These are phyloP conservation scores for Trichoderma aggressivum DNA, from an alignment of 2,329 filamentous ascomycete species.

Conservation along the genomic window DNA sequence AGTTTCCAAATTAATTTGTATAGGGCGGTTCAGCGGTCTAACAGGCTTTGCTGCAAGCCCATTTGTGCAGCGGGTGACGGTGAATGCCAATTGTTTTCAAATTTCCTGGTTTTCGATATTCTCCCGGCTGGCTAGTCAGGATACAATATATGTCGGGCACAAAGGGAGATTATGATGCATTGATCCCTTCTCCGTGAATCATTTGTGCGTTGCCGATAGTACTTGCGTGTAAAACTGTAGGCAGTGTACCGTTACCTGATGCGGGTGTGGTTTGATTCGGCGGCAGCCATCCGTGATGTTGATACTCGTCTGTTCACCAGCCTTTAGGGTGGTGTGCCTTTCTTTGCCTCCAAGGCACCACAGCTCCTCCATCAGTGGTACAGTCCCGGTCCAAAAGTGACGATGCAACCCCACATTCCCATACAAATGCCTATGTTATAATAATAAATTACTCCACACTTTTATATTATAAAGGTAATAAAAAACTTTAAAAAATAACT, in stretches of 20 bases:
- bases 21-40: not conserved
- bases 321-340: not conserved
- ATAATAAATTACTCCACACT: too few species aligned
- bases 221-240: not conserved
- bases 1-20: not conserved
- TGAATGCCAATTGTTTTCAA: not conserved
- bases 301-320: not conserved
- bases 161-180: not conserved
- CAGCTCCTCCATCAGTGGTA: too few species aligned
- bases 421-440: too few species aligned
- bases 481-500: too few species aligned
- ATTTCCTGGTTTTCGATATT: not conserved
- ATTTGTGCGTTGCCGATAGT: not conserved
- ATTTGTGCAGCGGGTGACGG: not conserved
- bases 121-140: not conserved
- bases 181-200: too few species aligned
- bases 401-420: too few species aligned
- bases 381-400: too few species aligned
- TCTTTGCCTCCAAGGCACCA: not conserved
- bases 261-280: not conserved
- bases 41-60: not conserved
- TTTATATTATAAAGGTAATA: too few species aligned
- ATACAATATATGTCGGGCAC: not conserved
- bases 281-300: not conserved
- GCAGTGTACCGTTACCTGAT: not conserved